Evolutionary conservation across 1,284 basidiomycete species (phyloP).

Genomic region (Marasmius tenuissimus): DNA sequence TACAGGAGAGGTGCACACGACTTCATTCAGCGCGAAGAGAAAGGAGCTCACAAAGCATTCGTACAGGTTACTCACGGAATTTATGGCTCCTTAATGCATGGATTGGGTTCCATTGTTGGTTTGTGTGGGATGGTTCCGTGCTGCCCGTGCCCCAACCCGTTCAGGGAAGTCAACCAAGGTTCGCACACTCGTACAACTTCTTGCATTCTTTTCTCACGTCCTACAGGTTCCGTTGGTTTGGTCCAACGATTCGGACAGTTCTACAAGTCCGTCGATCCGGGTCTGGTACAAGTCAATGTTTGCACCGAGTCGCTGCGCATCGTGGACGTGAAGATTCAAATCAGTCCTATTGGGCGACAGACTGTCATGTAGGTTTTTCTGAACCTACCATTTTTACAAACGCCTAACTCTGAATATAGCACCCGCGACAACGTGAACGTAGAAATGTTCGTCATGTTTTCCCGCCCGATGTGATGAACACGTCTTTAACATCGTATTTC

Average conservation of each 20-base stretch:
- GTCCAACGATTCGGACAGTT: constrained; percentile 92
- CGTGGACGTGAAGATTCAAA: constrained; percentile 95
- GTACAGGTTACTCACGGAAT: constrained; percentile 74
- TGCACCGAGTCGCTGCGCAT: constrained; percentile 84
- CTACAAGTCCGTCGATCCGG: constrained; percentile 94
- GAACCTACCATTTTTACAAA: constrained; percentile 1
- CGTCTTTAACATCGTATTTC: constrained; percentile 13
- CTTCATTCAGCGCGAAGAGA: neutral
- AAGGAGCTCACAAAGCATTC: constrained; percentile 8
- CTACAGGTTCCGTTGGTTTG: constrained; percentile 81
- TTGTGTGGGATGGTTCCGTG: constrained; percentile 83
- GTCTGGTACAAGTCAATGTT: constrained; percentile 89
- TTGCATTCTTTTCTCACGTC: constrained; percentile 10
- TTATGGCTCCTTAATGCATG: constrained; percentile 82
- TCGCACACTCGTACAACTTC: constrained; percentile 8
- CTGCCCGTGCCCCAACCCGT: constrained; percentile 80
- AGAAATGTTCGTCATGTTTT: constrained; percentile 58
- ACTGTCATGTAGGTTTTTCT: constrained; percentile 60
- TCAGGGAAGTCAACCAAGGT: constrained; percentile 82
- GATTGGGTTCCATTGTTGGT: constrained; percentile 58
- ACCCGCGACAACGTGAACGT: constrained; percentile 90
- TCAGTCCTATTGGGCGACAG: constrained; percentile 84
- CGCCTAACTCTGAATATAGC: constrained; percentile 25
- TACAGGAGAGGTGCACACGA: constrained; percentile 46
- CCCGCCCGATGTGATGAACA: constrained; percentile 6